Evolutionary conservation across 2,329 filamentous ascomycete genomes (phyloP).

Genomic region (Trichoderma asperellum): DNA sequence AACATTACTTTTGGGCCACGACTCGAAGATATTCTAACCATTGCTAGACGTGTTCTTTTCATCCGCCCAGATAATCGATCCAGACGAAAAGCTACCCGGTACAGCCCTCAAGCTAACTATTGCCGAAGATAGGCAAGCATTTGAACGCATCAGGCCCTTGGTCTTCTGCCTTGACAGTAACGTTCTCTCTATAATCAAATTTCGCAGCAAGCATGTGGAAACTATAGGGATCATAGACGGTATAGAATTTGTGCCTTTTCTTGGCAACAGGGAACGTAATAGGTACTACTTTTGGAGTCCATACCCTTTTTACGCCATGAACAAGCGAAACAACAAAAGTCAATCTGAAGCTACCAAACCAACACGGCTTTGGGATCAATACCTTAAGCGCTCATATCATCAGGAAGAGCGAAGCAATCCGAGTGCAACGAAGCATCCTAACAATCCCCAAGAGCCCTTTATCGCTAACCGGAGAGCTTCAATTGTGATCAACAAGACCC

Average conservation of each 20-base stretch:
- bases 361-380: not conserved
- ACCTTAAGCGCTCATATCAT: not conserved
- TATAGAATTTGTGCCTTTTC: not conserved
- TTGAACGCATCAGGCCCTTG: not conserved
- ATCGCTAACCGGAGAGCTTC: not conserved
- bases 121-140: not conserved
- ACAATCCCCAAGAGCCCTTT: not conserved
- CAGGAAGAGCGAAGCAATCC: not conserved
- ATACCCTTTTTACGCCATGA: not conserved
- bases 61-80: not conserved
- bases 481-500: not conserved
- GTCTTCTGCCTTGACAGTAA: not conserved
- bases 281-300: not conserved
- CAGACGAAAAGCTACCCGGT: not conserved
- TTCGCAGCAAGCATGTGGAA: not conserved
- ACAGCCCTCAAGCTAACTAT: not conserved
- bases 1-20: too few relatives aligned
- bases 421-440: not conserved
- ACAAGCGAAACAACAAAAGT: not conserved
- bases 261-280: not conserved
- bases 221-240: not conserved
- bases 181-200: not conserved
- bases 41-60: conserved; percentile 11
- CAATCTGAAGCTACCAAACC: not conserved
- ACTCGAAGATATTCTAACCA: not conserved